Conservation (phyloP, 768 basidiomycete genomes). For the Xanthoconium purpureum region DNA sequence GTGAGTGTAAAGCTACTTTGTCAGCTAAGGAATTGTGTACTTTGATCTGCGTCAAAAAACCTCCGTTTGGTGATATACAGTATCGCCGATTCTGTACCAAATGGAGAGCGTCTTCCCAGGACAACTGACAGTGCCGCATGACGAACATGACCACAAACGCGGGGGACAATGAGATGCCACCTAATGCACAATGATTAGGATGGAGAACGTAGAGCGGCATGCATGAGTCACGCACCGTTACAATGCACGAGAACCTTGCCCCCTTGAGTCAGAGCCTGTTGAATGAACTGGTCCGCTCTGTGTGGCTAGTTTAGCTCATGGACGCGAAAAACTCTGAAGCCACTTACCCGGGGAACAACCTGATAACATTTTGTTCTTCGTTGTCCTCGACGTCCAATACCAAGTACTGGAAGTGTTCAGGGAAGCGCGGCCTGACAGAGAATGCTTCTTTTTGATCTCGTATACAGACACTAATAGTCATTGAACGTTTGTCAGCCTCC, state of each 20-base stretch:
- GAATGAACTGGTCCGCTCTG: slow-evolving; percentile 78
- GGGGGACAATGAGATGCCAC: slow-evolving; percentile 84
- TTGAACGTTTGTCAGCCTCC: neutral
- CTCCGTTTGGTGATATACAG: slow-evolving; percentile 90
- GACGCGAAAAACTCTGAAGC: neutral
- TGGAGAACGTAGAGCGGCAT: neutral
- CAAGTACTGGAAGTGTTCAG: slow-evolving; percentile 72
- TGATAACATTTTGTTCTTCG: slow-evolving; percentile 92
- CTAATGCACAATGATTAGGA: slow-evolving; percentile 35
- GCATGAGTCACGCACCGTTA: slow-evolving; percentile 54
- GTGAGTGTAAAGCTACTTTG: neutral
- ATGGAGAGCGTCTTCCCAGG: slow-evolving; percentile 87
- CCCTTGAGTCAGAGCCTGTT: slow-evolving; percentile 50
- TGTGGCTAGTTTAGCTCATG: neutral
- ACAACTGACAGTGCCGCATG: slow-evolving; percentile 78
- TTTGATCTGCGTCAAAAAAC: slow-evolving; percentile 91
- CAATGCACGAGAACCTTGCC: slow-evolving; percentile 87
- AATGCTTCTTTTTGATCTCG: slow-evolving; percentile 88
- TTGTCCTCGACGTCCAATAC: slow-evolving; percentile 86
- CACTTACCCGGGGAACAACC: slow-evolving; percentile 79
- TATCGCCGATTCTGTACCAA: slow-evolving; percentile 88
- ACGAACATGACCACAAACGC: slow-evolving; percentile 92
- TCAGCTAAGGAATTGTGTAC: slow-evolving; percentile 35
- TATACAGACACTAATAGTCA: slow-evolving; percentile 67
- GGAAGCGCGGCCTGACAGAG: slow-evolving; percentile 83